Evolutionary conservation across 2,329 filamentous ascomycete genomes (phyloP).

Genomic region (Colletotrichum karsti): DNA sequence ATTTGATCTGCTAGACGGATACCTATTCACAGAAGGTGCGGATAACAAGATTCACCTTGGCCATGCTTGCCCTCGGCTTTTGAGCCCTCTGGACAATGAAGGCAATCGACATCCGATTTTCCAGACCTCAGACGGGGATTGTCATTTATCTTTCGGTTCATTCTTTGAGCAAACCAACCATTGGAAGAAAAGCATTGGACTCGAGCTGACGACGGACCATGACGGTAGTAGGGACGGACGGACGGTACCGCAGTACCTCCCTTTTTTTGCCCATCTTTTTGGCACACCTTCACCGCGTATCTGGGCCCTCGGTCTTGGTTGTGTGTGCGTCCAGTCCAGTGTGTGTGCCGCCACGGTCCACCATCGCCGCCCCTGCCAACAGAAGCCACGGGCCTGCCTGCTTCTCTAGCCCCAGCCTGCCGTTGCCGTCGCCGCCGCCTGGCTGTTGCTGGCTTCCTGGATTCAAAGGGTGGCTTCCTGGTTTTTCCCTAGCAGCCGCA

Average conservation of each 20-base stretch:
- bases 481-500: not conserved
- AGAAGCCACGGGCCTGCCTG: not conserved
- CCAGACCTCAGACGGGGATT: not conserved
- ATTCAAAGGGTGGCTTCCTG: not conserved
- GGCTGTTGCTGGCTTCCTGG: not conserved
- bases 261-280: no score
- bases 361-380: not conserved
- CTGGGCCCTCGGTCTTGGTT: conserved; percentile 12
- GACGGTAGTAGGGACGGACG: not conserved
- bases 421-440: not conserved
- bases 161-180: no score
- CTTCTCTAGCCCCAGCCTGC: not conserved
- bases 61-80: no score
- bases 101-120: no score
- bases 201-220: not conserved
- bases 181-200: not conserved
- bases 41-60: no score
- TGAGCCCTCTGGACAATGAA: no score
- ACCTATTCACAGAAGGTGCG: no score
- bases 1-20: no score
- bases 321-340: no score
- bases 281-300: conserved; percentile 2
- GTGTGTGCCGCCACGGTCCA: not conserved
- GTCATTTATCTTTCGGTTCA: no score
- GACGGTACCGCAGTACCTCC: not conserved